Evolutionary conservation across 345 rosid genomes (phyloP).

Genomic region (Excoecaria cochinchinensis): DNA sequence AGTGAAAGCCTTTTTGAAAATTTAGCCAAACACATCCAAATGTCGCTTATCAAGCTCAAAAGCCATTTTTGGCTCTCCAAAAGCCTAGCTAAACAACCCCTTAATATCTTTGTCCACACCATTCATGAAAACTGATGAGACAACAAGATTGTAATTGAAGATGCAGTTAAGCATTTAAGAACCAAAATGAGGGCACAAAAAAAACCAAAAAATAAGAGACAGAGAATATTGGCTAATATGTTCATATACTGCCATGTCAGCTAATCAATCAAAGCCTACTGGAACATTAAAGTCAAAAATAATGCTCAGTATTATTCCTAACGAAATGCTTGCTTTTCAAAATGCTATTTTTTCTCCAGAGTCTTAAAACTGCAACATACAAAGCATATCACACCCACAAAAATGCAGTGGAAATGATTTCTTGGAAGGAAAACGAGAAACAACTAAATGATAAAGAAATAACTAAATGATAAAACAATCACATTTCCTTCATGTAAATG

Average conservation of each 20-base stretch:
- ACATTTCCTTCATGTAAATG: neutral
- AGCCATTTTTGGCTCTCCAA: too few relatives aligned
- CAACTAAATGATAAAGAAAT: too few relatives aligned
- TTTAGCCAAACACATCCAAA: too few relatives aligned
- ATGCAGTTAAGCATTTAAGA: neutral
- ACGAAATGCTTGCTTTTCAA: neutral
- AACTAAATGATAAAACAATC: conserved; percentile 9
- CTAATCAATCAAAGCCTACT: neutral
- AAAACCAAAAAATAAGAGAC: neutral
- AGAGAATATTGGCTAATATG: neutral
- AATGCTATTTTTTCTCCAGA: too few relatives aligned
- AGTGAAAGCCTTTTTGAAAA: too few relatives aligned
- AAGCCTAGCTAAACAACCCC: too few relatives aligned
- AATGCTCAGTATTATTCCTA: neutral
- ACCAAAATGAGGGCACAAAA: too few relatives aligned
- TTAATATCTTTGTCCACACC: neutral
- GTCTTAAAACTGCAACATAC: neutral
- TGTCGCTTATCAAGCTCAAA: too few relatives aligned
- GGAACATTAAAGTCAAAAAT: neutral
- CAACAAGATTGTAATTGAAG: neutral
- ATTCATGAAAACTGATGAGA: neutral
- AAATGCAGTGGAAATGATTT: neutral
- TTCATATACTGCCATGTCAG: neutral
- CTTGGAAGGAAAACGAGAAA: conserved; percentile 6
- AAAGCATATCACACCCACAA: neutral